phyloP scores from a whole-genome alignment of 2,329 filamentous ascomycete genomes.

The Clonostachys byssicola region DNA sequence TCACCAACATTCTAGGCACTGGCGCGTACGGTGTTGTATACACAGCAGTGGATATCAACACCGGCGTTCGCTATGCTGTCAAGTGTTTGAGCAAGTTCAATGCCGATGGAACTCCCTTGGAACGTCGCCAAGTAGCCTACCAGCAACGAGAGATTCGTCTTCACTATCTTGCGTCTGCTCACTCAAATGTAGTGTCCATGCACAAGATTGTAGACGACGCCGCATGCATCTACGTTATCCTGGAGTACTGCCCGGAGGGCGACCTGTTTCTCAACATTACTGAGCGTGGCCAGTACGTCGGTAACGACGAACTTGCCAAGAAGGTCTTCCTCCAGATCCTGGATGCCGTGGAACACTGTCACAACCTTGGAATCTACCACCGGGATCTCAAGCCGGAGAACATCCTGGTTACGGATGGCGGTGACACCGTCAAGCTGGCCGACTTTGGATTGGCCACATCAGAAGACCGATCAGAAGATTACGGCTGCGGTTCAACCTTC shows the following conservation, averaged over 20 bases:
- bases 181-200: conserved; percentile 91
- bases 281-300: conserved; percentile 87
- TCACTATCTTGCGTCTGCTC: conserved; percentile 83
- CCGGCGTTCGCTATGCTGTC: conserved; percentile 81
- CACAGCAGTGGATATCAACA: conserved; percentile 79
- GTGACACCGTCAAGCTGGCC: conserved; percentile 88
- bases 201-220: conserved; percentile 87
- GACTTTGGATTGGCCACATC: conserved; percentile 95
- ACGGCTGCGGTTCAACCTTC: conserved; percentile 96
- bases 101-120: conserved; percentile 63
- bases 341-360: conserved; percentile 95
- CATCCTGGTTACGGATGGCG: conserved; percentile 84
- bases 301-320: conserved; percentile 85
- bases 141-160: conserved; percentile 91
- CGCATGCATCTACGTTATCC: conserved; percentile 92
- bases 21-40: conserved; percentile 98
- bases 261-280: conserved; percentile 98
- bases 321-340: conserved; percentile 90
- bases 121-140: conserved; percentile 81
- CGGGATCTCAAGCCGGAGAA: conserved; percentile 98
- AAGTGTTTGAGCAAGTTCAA: conserved; percentile 96
- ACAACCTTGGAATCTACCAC: conserved; percentile 91
- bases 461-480: conserved; percentile 81
- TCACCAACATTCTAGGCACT: conserved; percentile 82
- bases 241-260: conserved; percentile 96